Evolutionary conservation across 139 green algal genomes (phyloP).

Genomic region (Ulvella scutata): DNA sequence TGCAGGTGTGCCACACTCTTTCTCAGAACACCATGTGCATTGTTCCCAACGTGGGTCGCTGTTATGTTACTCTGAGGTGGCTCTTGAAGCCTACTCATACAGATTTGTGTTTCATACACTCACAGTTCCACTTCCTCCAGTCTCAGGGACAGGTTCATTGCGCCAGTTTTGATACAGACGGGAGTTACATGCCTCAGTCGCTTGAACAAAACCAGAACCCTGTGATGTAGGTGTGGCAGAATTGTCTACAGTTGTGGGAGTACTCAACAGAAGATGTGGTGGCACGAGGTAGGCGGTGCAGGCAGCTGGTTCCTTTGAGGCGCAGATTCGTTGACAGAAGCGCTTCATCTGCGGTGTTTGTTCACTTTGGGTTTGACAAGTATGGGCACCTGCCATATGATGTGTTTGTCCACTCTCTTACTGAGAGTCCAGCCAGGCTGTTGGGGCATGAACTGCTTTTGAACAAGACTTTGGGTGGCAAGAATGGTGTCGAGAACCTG

Average conservation of each 20-base stretch:
- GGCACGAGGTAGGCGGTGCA: background rate
- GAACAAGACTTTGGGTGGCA: constrained; percentile 20
- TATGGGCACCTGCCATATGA: constrained; percentile 37
- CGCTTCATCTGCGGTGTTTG: constrained; percentile 30
- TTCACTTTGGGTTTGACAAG: constrained; percentile 18
- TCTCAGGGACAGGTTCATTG: too few species aligned
- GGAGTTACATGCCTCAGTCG: too few species aligned
- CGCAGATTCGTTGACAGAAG: constrained; percentile 22
- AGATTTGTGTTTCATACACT: background rate
- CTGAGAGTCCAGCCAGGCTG: constrained; percentile 13
- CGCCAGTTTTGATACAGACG: too few species aligned
- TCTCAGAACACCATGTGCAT: background rate
- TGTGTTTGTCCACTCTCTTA: constrained; percentile 24
- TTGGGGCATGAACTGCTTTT: constrained; percentile 36
- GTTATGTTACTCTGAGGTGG: background rate
- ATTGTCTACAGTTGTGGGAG: constrained; percentile 28
- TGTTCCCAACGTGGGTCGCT: background rate
- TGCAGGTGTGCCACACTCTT: constrained; percentile 16
- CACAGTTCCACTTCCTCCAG: too few species aligned
- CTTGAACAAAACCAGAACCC: too few species aligned
- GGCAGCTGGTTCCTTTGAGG: constrained; percentile 10
- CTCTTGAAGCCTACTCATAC: background rate
- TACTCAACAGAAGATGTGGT: constrained; percentile 18
- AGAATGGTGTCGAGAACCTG: constrained; percentile 29
- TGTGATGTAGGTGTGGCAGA: constrained; percentile 45